A percentile compares a stretch with the other conserved stretches of the same genome.
These are phyloP conservation scores for Russula vinacea DNA, from an alignment of 768 basidiomycete species.

Conservation along the genomic window DNA sequence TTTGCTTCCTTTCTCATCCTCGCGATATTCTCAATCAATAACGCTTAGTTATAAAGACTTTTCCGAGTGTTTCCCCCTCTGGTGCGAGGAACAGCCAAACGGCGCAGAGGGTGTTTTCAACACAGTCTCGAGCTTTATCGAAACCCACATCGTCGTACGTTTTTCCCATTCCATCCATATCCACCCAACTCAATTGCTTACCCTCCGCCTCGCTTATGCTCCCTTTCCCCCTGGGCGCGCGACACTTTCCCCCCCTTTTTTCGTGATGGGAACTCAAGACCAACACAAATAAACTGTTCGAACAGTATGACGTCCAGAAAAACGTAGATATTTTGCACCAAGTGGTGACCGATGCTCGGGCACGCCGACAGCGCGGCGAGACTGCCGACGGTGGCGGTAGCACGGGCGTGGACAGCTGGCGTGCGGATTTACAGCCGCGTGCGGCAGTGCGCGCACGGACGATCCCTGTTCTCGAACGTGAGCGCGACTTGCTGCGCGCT, in stretches of 20 bases:
- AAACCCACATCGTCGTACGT: slow-evolving; percentile 51
- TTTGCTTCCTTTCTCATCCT: neutral
- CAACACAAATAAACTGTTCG: slow-evolving; percentile 66
- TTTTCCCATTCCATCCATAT: neutral
- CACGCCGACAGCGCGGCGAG: slow-evolving; percentile 47
- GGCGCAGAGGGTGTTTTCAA: slow-evolving; percentile 42
- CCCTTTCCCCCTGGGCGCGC: neutral
- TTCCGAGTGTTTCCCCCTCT: slow-evolving; percentile 40
- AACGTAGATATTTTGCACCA: slow-evolving; percentile 69
- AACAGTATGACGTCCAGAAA: slow-evolving; percentile 61
- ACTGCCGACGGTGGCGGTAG: slow-evolving; percentile 29
- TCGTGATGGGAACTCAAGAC: slow-evolving; percentile 41
- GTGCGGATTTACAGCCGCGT: slow-evolving; percentile 57
- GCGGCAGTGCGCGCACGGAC: slow-evolving; percentile 61
- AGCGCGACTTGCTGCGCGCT: slow-evolving; percentile 41
- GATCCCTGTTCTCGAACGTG: slow-evolving; percentile 53
- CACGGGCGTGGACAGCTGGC: slow-evolving; percentile 56
- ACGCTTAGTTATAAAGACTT: slow-evolving; percentile 47
- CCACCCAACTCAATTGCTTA: neutral
- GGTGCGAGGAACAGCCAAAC: slow-evolving; percentile 40
- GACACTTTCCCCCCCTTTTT: neutral
- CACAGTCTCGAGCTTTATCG: slow-evolving; percentile 68
- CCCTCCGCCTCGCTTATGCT: too few species aligned
- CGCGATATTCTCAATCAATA: neutral
- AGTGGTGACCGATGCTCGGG: slow-evolving; percentile 63